These are phyloP conservation scores for Radiomyces spectabilis DNA, from an alignment of 192 early-diverging fungal species.

Conservation along the genomic window DNA sequence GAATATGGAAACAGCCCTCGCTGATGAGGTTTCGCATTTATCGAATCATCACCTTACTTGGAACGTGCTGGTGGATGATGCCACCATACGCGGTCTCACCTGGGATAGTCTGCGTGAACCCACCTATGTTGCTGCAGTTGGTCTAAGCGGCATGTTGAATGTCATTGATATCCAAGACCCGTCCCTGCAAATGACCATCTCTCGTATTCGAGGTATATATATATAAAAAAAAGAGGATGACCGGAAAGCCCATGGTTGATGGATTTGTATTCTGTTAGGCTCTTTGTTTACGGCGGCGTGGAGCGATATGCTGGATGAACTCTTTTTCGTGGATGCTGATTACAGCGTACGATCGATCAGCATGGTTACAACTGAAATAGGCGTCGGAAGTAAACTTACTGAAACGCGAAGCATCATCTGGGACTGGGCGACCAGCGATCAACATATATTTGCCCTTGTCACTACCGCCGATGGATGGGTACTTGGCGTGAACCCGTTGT, in stretches of 20 bases:
- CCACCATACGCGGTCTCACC: not conserved
- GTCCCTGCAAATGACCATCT: not conserved
- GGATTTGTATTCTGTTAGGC: too few relatives aligned
- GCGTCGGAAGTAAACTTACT: not conserved
- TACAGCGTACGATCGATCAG: not conserved
- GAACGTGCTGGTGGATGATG: not conserved
- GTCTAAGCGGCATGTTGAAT: constrained; percentile 1
- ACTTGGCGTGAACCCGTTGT: too few relatives aligned
- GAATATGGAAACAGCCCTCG: constrained; percentile 1
- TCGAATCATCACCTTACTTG: not conserved
- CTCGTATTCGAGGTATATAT: constrained; percentile 2
- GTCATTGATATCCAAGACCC: constrained; percentile 8
- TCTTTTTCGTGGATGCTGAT: not conserved
- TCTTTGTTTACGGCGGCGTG: too few relatives aligned
- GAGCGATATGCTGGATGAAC: too few relatives aligned
- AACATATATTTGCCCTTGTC: not conserved
- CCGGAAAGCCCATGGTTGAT: too few relatives aligned
- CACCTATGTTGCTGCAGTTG: not conserved
- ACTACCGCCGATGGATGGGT: constrained; percentile 7
- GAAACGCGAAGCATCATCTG: not conserved
- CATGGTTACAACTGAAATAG: too few relatives aligned
- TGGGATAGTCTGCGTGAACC: constrained; percentile 5
- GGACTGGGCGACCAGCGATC: not conserved
- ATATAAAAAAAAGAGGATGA: not conserved
- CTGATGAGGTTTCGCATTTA: not conserved